A percentile compares a stretch with the other conserved stretches of the same genome.
Evolutionary conservation across 441 rosid species (phyloP).

Genomic region (California macrophylla): DNA sequence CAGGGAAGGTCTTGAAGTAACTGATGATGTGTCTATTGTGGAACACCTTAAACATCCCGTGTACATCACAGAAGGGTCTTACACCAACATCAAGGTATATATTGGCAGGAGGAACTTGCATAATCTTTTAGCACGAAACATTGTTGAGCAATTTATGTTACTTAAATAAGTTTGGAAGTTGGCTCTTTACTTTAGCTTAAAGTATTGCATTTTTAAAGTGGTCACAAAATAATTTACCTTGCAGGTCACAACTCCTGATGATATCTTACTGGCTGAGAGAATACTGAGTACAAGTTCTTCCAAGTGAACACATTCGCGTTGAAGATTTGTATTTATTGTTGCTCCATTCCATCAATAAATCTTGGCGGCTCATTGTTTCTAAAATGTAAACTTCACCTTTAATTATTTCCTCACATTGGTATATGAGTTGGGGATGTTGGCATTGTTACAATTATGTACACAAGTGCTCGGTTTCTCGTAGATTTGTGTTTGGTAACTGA

Average conservation of each 20-base stretch:
- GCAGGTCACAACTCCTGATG: constrained; percentile 91
- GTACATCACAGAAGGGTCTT: constrained; percentile 78
- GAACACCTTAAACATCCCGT: constrained; percentile 88
- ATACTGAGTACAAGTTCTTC: constrained; percentile 38
- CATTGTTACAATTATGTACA: neutral
- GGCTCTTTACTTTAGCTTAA: neutral
- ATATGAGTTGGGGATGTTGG: neutral
- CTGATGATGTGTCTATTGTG: constrained; percentile 85
- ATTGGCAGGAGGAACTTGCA: neutral
- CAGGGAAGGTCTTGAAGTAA: constrained; percentile 85
- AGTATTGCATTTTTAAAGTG: neutral
- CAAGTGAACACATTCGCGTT: neutral
- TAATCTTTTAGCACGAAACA: neutral
- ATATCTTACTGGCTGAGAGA: constrained; percentile 79
- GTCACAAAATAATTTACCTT: neutral
- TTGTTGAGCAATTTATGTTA: neutral
- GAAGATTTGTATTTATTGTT: neutral
- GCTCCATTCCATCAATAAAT: neutral
- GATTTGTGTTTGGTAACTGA: neutral
- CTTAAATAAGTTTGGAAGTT: neutral
- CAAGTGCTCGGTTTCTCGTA: neutral
- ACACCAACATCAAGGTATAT: constrained; percentile 84
- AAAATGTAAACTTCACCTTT: neutral
- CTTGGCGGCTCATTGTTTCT: neutral
- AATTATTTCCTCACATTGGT: neutral